phyloP scores from a whole-genome alignment of 2,329 filamentous ascomycete species.

The Lasiodiplodia citricola region DNA sequence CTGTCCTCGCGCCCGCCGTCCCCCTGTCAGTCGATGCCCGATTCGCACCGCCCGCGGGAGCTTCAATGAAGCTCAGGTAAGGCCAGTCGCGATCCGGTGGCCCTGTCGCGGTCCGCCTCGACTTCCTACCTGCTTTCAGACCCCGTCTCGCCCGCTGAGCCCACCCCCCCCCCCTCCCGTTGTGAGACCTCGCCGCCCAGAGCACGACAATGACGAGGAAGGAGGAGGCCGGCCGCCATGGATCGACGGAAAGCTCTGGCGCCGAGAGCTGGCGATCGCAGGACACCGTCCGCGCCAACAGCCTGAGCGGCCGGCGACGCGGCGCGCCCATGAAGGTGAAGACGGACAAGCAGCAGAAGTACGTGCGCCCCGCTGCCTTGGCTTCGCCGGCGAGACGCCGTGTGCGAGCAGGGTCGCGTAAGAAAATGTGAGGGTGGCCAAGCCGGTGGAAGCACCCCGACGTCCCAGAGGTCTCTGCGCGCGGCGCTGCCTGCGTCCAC shows the following conservation, averaged over 20 bases:
- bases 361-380: slow-evolving; percentile 39
- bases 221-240: slow-evolving; percentile 68
- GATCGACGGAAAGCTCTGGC: slow-evolving; percentile 68
- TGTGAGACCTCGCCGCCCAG: slow-evolving; percentile 24
- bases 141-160: slow-evolving; percentile 25
- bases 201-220: slow-evolving; percentile 65
- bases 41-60: slow-evolving; percentile 19
- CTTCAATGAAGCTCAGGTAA: slow-evolving; percentile 28
- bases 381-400: slow-evolving; percentile 17
- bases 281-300: slow-evolving; percentile 62
- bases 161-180: slow-evolving; percentile 12
- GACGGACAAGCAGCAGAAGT: slow-evolving; percentile 61
- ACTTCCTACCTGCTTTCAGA: slow-evolving; percentile 27
- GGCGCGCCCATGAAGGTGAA: slow-evolving; percentile 56
- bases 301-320: slow-evolving; percentile 36
- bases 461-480: slow-evolving; percentile 20
- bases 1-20: slow-evolving; percentile 21
- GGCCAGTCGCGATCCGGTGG: slow-evolving; percentile 25
- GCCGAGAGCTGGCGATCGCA: slow-evolving; percentile 70
- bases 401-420: slow-evolving; percentile 20
- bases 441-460: slow-evolving; percentile 29
- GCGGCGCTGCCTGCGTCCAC: slow-evolving; percentile 20
- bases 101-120: slow-evolving; percentile 26
- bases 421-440: slow-evolving; percentile 31
- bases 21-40: slow-evolving; percentile 22